These are phyloP conservation scores for Bryum argenteum DNA, from an alignment of 225 moss, liverwort and hornwort species.

Conservation along the genomic window DNA sequence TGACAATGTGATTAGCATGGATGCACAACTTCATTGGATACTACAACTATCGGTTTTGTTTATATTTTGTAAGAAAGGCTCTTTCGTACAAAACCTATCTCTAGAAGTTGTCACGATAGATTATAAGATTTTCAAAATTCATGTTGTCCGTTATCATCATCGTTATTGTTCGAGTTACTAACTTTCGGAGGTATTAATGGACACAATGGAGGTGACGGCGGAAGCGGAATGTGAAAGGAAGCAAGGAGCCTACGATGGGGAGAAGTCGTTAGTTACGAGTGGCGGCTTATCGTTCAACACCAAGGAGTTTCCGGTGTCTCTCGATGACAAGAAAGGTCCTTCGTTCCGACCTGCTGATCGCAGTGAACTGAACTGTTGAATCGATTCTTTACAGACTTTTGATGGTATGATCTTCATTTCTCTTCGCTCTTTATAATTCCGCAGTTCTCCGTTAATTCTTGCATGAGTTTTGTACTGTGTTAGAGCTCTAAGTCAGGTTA, in stretches of 20 bases:
- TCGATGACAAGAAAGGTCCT: slow-evolving; percentile 73
- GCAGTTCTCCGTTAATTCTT: neutral
- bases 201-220: slow-evolving; percentile 11
- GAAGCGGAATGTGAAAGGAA: slow-evolving; percentile 61
- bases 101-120: slow-evolving; percentile 9
- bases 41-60: slow-evolving; percentile 82
- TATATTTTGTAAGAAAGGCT: slow-evolving; percentile 64
- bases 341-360: slow-evolving; percentile 55
- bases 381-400: slow-evolving; percentile 91
- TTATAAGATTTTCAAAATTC: too few species aligned
- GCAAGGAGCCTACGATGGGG: slow-evolving; percentile 84
- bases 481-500: slow-evolving; percentile 2
- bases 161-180: too few species aligned
- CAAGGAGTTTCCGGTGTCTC: slow-evolving; percentile 64
- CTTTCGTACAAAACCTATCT: slow-evolving; percentile 4
- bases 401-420: slow-evolving; percentile 50
- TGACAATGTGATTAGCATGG: slow-evolving; percentile 74
- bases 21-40: slow-evolving; percentile 98
- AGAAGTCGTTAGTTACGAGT: slow-evolving; percentile 83
- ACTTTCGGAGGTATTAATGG: slow-evolving; percentile 15
- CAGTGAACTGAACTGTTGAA: slow-evolving; percentile 63
- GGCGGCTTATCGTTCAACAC: slow-evolving; percentile 65
- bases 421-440: neutral
- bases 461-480: slow-evolving; percentile 16
- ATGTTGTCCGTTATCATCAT: too few species aligned